phyloP scores from a whole-genome alignment of 2,329 filamentous ascomycete genomes.

The Colletotrichum destructivum region DNA sequence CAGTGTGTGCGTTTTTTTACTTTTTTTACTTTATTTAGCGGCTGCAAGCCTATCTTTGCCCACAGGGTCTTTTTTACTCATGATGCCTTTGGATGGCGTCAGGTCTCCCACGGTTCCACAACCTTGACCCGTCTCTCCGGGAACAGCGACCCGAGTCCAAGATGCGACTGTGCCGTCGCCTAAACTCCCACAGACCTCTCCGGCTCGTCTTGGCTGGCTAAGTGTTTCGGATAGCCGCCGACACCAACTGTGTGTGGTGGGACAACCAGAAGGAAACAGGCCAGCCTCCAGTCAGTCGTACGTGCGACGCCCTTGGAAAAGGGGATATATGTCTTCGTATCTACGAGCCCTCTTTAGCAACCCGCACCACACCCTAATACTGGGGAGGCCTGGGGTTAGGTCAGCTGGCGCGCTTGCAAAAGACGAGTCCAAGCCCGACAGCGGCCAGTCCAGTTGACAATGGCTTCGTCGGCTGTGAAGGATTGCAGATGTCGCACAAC shows the following conservation, averaged over 20 bases:
- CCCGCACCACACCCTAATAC: neutral
- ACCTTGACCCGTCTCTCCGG: constrained; percentile 6
- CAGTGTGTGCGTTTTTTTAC: neutral
- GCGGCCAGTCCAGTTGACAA: neutral
- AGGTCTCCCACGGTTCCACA: constrained; percentile 5
- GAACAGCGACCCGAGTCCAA: constrained; percentile 16
- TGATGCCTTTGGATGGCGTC: constrained; percentile 12
- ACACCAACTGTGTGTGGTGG: constrained; percentile 7
- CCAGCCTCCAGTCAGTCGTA: constrained; percentile 5
- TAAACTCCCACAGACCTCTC: constrained; percentile 31
- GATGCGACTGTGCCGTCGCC: constrained; percentile 23
- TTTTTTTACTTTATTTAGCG: neutral
- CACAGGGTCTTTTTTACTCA: neutral
- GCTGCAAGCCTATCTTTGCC: constrained; percentile 16
- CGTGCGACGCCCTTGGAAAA: neutral
- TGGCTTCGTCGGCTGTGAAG: neutral
- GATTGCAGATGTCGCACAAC: constrained; percentile 14
- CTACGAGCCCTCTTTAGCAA: neutral
- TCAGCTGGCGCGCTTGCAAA: neutral
- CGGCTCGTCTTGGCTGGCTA: neutral
- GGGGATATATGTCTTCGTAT: neutral
- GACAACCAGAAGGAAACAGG: neutral
- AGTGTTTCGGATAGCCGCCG: constrained; percentile 6
- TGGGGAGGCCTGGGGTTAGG: neutral
- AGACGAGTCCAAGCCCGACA: constrained; percentile 1